phyloP scores from a whole-genome alignment of 768 basidiomycete genomes.

The Hortiboletus flavorubellus region DNA sequence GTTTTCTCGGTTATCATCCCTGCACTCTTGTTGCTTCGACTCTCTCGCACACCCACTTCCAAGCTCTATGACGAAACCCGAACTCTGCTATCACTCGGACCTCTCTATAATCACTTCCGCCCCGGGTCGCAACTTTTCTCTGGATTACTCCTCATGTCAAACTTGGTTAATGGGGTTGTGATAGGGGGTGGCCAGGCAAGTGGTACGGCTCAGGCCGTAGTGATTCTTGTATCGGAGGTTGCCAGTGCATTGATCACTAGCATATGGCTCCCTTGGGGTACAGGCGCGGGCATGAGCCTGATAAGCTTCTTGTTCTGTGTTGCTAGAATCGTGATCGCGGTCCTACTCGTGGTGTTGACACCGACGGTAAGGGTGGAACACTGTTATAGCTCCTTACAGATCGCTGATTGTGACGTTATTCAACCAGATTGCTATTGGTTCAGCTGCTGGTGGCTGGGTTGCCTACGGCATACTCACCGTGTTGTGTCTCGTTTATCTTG shows the following conservation, averaged over 20 bases:
- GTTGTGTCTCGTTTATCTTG: conserved; percentile 75
- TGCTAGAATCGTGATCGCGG: conserved; percentile 84
- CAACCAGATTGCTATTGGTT: conserved; percentile 75
- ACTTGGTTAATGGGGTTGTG: conserved; percentile 76
- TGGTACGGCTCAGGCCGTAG: conserved; percentile 88
- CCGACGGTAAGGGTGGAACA: conserved; percentile 62
- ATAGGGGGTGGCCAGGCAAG: conserved; percentile 88
- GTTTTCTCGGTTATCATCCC: conserved; percentile 79
- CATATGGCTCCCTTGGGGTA: conserved; percentile 95
- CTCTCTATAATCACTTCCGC: conserved; percentile 92
- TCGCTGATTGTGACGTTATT: conserved; percentile 14
- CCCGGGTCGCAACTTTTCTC: conserved; percentile 91
- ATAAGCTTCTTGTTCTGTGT: conserved; percentile 94
- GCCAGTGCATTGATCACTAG: conserved; percentile 83
- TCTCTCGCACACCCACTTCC: conserved; percentile 76
- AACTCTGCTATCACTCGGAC: conserved; percentile 85
- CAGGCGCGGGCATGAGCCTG: conserved; percentile 94
- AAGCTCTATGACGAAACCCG: conserved; percentile 95
- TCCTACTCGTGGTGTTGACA: conserved; percentile 85
- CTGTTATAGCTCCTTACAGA: not conserved
- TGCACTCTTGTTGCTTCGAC: conserved; percentile 66
- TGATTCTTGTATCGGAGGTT: conserved; percentile 89
- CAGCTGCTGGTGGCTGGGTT: conserved; percentile 85
- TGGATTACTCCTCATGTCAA: conserved; percentile 73
- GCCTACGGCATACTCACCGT: conserved; percentile 90